Evolutionary conservation across 176 grass and related monocot genomes (phyloP).

Genomic region (Thalia dealbata): DNA sequence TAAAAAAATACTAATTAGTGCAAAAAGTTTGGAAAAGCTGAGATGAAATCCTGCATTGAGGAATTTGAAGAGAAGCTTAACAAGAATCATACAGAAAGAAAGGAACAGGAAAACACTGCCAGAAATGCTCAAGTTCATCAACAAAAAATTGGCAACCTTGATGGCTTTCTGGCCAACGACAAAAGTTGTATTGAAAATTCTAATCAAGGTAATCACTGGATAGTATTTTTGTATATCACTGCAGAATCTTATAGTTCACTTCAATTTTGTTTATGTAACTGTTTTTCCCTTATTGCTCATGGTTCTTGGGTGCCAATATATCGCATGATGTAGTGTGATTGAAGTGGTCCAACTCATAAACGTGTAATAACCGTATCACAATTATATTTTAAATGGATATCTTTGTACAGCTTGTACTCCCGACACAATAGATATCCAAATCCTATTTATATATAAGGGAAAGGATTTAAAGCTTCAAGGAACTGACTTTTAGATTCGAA

Average conservation of each 20-base stretch:
- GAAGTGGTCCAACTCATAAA: neutral
- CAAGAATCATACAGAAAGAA: conserved; percentile 76
- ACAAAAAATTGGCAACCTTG: conserved; percentile 49
- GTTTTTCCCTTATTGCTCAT: conserved; percentile 3
- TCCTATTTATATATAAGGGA: no score
- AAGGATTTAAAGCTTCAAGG: neutral
- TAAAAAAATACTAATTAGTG: conserved; percentile 35
- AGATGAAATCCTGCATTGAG: conserved; percentile 73
- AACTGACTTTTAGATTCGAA: neutral
- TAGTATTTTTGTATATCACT: conserved; percentile 3
- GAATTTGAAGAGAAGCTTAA: conserved; percentile 94
- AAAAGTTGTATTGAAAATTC: conserved; percentile 17
- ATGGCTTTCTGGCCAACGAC: conserved; percentile 33
- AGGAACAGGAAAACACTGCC: conserved; percentile 66
- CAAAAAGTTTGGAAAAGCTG: conserved; percentile 91
- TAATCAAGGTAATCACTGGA: conserved; percentile 36
- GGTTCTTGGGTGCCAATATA: neutral
- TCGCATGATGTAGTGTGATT: neutral
- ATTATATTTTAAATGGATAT: neutral
- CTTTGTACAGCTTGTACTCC: no score
- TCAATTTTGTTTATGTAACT: neutral
- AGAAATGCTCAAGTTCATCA: conserved; percentile 73
- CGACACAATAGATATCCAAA: no score
- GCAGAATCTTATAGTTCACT: neutral
- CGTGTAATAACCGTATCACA: neutral